Conservation (phyloP, 495 filamentous ascomycete genomes). For the Penicillium cinerascens region DNA sequence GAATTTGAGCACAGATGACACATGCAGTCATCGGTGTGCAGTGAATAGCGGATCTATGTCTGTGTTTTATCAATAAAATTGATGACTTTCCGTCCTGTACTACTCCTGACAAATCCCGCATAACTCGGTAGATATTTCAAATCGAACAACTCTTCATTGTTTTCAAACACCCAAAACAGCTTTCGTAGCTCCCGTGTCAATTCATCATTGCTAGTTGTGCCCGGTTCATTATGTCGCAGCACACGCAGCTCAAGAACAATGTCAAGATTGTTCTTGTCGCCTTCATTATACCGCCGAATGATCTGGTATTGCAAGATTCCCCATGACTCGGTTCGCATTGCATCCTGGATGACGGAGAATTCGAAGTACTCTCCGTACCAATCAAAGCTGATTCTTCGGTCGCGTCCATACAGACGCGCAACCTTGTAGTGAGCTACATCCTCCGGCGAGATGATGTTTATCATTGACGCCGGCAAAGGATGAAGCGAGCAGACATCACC, state of each 20-base stretch:
- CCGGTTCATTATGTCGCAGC: conserved; percentile 8
- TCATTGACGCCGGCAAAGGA: conserved; percentile 9
- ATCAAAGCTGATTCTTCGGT: conserved; percentile 33
- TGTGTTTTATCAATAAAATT: conserved; percentile 4
- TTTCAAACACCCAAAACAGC: not conserved
- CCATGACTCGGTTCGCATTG: conserved; percentile 4
- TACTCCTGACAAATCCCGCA: not conserved
- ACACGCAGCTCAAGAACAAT: conserved; percentile 4
- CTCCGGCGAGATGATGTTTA: not conserved
- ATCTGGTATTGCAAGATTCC: conserved; percentile 38
- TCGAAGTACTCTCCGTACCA: conserved; percentile 33
- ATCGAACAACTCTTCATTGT: conserved; percentile 1
- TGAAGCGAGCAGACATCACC: conserved; percentile 39
- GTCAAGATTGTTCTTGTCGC: not conserved
- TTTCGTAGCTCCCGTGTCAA: conserved; percentile 1
- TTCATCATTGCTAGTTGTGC: conserved; percentile 25
- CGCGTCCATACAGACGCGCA: conserved; percentile 30
- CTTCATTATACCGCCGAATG: conserved; percentile 6
- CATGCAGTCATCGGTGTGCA: no score
- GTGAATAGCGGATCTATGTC: not conserved
- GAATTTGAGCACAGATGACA: no score
- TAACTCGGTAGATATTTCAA: not conserved
- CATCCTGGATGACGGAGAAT: conserved; percentile 15
- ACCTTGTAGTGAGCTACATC: conserved; percentile 13
- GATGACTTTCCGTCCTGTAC: conserved; percentile 6